Evolutionary conservation across 495 filamentous ascomycete genomes (phyloP).

Genomic region (Trichocladium uniseriatum): DNA sequence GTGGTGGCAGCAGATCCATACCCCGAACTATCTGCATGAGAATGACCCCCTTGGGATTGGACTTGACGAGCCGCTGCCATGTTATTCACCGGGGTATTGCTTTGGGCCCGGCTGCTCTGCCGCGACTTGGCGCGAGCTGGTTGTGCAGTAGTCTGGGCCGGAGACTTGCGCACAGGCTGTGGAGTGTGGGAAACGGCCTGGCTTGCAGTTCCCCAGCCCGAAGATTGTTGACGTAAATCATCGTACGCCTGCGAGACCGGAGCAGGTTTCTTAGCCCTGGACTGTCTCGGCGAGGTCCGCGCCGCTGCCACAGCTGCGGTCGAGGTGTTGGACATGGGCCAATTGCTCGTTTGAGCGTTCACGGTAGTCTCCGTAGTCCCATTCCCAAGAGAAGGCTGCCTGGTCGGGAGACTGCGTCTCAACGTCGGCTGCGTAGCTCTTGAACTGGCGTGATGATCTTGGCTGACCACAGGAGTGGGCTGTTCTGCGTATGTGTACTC

Average conservation of each 20-base stretch:
- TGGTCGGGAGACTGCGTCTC: conserved; percentile 5
- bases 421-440: background rate
- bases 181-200: conserved; percentile 7
- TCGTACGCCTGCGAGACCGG: conserved; percentile 15
- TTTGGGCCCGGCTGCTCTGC: conserved; percentile 16
- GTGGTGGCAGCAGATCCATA: conserved; percentile 5
- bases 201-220: conserved; percentile 12
- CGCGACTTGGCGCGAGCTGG: conserved; percentile 17
- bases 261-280: conserved; percentile 9
- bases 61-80: conserved; percentile 1
- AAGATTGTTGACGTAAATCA: conserved; percentile 15
- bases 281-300: conserved; percentile 15
- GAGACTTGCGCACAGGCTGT: conserved; percentile 12
- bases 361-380: background rate
- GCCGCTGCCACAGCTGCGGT: background rate
- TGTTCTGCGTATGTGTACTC: conserved; percentile 2
- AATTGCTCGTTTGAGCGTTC: conserved; percentile 2
- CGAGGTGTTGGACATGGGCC: conserved; percentile 11
- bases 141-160: conserved; percentile 14
- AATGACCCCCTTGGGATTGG: conserved; percentile 7
- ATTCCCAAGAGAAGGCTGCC: background rate
- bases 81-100: conserved; percentile 17
- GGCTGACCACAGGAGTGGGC: background rate
- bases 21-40: conserved; percentile 1
- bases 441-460: background rate